Percentiles rank a stretch among this genome's conserved stretches.
These are phyloP conservation scores for Mycena metata DNA, from an alignment of 768 basidiomycete species.

Conservation along the genomic window DNA sequence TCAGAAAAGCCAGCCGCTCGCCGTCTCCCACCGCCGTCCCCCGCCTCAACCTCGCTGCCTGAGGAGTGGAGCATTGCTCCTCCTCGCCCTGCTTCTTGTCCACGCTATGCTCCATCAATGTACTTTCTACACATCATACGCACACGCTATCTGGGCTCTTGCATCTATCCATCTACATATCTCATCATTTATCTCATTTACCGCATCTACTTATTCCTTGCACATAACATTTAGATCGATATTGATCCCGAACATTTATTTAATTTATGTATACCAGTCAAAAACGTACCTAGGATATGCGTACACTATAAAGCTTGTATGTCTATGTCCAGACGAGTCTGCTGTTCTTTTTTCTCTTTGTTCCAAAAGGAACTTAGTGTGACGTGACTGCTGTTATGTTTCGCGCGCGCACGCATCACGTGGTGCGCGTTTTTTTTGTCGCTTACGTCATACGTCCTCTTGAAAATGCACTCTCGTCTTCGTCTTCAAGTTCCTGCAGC, in stretches of 20 bases:
- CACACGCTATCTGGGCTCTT: constrained; percentile 33
- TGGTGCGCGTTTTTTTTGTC: too few species aligned
- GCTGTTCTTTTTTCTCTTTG: not conserved
- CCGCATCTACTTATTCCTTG: constrained; percentile 10
- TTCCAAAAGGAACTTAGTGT: not conserved
- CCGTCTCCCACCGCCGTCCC: constrained; percentile 38
- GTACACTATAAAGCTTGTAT: constrained; percentile 12
- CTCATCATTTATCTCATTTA: constrained; percentile 23
- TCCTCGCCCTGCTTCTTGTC: constrained; percentile 1
- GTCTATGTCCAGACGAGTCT: constrained; percentile 6
- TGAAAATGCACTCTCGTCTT: too few species aligned
- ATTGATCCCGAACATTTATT: constrained; percentile 20
- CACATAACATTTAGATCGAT: constrained; percentile 21
- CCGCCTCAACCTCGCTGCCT: constrained; percentile 38
- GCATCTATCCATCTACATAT: too few species aligned
- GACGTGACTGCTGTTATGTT: too few species aligned
- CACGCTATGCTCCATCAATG: constrained; percentile 33
- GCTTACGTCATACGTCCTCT: too few species aligned
- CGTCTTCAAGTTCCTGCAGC: too few species aligned
- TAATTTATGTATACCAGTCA: constrained; percentile 16
- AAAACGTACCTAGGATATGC: not conserved
- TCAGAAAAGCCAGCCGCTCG: constrained; percentile 56
- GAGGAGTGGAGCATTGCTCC: constrained; percentile 27
- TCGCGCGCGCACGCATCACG: too few species aligned
- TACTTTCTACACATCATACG: constrained; percentile 30